Base-by-base conservation (phyloP, 331 rosid genomes). In the Quercus tomentella region DNA sequence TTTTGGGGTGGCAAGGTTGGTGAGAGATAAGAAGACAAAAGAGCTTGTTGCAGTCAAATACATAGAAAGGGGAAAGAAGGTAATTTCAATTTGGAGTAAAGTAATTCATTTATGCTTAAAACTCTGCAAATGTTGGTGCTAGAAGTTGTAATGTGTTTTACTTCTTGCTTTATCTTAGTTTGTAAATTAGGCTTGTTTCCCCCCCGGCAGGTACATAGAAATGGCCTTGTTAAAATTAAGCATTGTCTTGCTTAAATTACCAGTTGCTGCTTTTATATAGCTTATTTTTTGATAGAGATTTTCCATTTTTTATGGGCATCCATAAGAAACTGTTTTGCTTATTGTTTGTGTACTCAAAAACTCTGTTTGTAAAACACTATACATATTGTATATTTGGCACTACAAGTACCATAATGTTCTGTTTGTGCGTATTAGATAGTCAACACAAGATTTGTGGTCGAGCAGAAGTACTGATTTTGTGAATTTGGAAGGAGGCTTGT, bases 41-140 rank as follows among this genome's bases (percentile, higher is more conserved):
- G 94, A 96, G 51, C 98, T 90, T 81, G 96, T 93, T 80, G 99
- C 99, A 1, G 89, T 96, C 77, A 96, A 96, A 76, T 96, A 89
- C 89, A 91, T 91, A 73, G 88, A 89, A 83, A 90, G 99, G 79
- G 99, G 98, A 25, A 68, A 84, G 76, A 93, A 88, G 96, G 99
- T 94, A 35, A 28, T 15, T 15, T 69, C 92, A 30, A 28, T 15
- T 15, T 69, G 4, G 28, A 45, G 8, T 23, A 2, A 4, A 9
- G 18, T 60, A 4, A 28, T 63, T n/a, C 10, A 73, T 1, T 69
- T 18, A 28, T 56, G 28, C 75, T 12, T 66, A 8, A 3, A 78
- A 17, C 37, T 83, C 23, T 76, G 73, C 12, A 49, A 58, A 57
- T 43, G 55, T 80, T 60, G 54, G 62, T 81, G 75, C 58, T 65